Conservation (phyloP, 2,329 filamentous ascomycete species). For the Apiospora koreana region DNA sequence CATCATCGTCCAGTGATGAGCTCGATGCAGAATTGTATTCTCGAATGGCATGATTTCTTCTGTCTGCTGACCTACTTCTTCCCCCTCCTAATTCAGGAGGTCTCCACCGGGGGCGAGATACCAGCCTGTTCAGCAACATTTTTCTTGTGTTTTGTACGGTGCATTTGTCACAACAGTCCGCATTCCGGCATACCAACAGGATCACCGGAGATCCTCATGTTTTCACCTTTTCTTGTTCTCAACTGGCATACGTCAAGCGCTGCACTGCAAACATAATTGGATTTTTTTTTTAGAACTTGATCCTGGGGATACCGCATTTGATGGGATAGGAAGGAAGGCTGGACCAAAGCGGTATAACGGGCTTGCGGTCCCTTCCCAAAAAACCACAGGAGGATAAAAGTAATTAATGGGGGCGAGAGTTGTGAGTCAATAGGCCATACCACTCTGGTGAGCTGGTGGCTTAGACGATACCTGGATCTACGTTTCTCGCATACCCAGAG, state of each 20-base stretch:
- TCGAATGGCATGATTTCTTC: not conserved
- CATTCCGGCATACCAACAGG: constrained; percentile 14
- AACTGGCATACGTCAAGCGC: constrained; percentile 6
- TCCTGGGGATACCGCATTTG: not conserved
- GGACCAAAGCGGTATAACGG: not conserved
- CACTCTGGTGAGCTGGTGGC: not conserved
- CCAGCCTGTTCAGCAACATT: not conserved
- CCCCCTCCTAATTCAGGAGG: not conserved
- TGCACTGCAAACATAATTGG: constrained; percentile 10
- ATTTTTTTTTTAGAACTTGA: not conserved
- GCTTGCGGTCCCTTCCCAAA: not conserved
- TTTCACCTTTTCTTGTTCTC: constrained; percentile 6
- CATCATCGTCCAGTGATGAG: constrained; percentile 67
- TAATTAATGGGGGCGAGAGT: not conserved
- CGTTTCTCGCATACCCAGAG: not conserved
- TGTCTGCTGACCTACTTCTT: not conserved
- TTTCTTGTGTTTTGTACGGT: constrained; percentile 10
- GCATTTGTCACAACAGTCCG: not conserved
- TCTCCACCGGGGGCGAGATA: not conserved
- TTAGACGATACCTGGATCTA: not conserved
- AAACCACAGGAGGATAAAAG: not conserved
- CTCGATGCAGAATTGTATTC: not conserved
- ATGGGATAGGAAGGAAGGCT: not conserved
- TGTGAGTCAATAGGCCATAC: not conserved
- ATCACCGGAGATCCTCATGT: constrained; percentile 13